Evolutionary conservation across 371 early-diverging fungal species (phyloP).

Genomic region (Mucor piriformis): DNA sequence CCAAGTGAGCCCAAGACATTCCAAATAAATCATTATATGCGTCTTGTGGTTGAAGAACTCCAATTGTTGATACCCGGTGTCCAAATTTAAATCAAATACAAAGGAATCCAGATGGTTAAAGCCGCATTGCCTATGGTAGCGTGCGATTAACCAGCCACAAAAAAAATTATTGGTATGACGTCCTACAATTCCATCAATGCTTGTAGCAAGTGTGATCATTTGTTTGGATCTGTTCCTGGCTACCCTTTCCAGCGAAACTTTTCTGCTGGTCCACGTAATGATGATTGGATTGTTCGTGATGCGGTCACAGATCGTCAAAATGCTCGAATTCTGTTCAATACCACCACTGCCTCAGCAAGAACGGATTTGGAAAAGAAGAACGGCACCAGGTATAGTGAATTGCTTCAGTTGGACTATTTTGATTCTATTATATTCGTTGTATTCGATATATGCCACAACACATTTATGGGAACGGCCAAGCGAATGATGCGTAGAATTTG

Average conservation of each 20-base stretch:
- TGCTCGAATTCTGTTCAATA: not conserved
- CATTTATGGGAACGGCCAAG: slow-evolving; percentile 7
- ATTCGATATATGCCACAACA: slow-evolving; percentile 23
- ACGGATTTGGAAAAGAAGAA: not conserved
- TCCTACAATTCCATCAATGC: not conserved
- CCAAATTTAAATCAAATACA: not conserved
- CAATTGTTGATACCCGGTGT: slow-evolving; percentile 8
- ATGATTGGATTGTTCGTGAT: not conserved
- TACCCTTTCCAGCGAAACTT: not conserved
- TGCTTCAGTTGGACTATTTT: slow-evolving; percentile 16
- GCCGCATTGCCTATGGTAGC: slow-evolving; percentile 13
- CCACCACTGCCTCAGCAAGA: not conserved
- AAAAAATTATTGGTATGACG: slow-evolving; percentile 13
- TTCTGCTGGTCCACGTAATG: not conserved
- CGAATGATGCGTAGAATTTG: not conserved
- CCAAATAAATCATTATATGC: slow-evolving; percentile 18
- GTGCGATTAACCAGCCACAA: slow-evolving; percentile 14
- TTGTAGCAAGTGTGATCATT: slow-evolving; percentile 7
- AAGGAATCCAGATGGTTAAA: not conserved
- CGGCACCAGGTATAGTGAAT: slow-evolving; percentile 13
- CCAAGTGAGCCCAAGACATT: slow-evolving; percentile 11
- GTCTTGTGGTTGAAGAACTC: slow-evolving; percentile 15
- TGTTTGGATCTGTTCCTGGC: not conserved
- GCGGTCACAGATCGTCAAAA: not conserved
- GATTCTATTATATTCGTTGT: slow-evolving; percentile 10